Evolutionary conservation across 371 early-diverging fungal genomes (phyloP).

Genomic region (Lichtheimia corymbifera): DNA sequence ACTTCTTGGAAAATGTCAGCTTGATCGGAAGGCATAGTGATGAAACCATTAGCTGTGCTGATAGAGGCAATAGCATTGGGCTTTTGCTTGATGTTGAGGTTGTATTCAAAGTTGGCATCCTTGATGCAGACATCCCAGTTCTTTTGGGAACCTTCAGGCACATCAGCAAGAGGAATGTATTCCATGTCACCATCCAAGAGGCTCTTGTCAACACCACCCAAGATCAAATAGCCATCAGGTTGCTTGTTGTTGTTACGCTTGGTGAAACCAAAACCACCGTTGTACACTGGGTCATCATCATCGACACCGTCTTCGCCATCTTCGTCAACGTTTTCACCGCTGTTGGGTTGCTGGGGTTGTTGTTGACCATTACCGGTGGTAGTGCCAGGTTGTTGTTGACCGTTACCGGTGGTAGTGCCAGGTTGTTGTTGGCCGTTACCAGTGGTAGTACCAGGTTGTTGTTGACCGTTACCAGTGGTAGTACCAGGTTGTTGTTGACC

Average conservation of each 20-base stretch:
- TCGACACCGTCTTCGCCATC: neutral
- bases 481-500: slow-evolving; percentile 7
- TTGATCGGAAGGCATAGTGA: slow-evolving; percentile 46
- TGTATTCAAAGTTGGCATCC: slow-evolving; percentile 36
- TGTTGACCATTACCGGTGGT: neutral
- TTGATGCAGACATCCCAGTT: slow-evolving; percentile 49
- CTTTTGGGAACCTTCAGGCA: slow-evolving; percentile 20
- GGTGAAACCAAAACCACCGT: slow-evolving; percentile 29
- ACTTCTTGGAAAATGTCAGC: slow-evolving; percentile 44
- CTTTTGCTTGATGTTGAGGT: slow-evolving; percentile 27
- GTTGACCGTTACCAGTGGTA: slow-evolving; percentile 1
- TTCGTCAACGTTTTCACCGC: neutral
- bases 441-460: neutral
- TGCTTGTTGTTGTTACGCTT: slow-evolving; percentile 24
- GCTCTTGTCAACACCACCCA: slow-evolving; percentile 43
- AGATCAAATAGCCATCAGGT: slow-evolving; percentile 31
- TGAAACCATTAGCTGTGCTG: slow-evolving; percentile 38
- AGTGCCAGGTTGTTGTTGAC: neutral
- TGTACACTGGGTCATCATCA: neutral
- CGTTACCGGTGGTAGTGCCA: neutral
- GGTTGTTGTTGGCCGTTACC: too few relatives aligned
- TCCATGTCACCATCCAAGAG: slow-evolving; percentile 41
- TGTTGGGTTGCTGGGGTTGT: neutral
- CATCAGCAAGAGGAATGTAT: slow-evolving; percentile 28
- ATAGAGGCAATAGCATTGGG: slow-evolving; percentile 39